phyloP scores from a whole-genome alignment of 768 basidiomycete genomes.

The Peribolospora baueri region DNA sequence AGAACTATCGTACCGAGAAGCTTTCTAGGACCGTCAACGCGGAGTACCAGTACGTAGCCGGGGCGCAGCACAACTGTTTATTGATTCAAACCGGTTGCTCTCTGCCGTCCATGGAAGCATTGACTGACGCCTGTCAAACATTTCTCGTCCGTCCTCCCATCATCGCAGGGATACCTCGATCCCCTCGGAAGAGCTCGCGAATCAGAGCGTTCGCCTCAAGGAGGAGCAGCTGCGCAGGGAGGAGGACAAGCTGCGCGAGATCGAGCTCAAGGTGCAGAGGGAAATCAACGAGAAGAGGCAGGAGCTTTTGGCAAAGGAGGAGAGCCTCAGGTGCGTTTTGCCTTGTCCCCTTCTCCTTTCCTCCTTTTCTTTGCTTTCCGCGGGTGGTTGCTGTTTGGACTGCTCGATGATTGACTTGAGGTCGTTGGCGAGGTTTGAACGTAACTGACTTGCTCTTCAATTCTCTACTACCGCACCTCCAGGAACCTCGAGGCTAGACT shows the following conservation, averaged over 20 bases:
- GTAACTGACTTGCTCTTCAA: too few species aligned
- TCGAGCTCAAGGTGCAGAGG: slow-evolving; percentile 90
- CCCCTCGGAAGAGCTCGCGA: slow-evolving; percentile 85
- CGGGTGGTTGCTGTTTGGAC: too few species aligned
- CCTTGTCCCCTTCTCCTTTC: not conserved
- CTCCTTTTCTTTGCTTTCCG: not conserved
- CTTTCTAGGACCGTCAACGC: slow-evolving; percentile 68
- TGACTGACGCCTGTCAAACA: too few species aligned
- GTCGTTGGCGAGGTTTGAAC: too few species aligned
- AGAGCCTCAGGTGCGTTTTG: slow-evolving; percentile 47
- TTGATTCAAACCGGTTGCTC: slow-evolving; percentile 2
- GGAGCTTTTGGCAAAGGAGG: slow-evolving; percentile 86
- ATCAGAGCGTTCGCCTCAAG: slow-evolving; percentile 88
- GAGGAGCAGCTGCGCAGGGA: slow-evolving; percentile 94
- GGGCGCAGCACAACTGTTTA: not conserved
- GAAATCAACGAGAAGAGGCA: slow-evolving; percentile 96
- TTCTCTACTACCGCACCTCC: too few species aligned
- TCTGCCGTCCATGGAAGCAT: slow-evolving; percentile 22
- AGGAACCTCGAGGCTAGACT: too few species aligned
- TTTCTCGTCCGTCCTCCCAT: not conserved
- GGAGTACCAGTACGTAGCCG: slow-evolving; percentile 36
- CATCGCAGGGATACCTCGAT: slow-evolving; percentile 39
- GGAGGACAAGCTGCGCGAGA: slow-evolving; percentile 53
- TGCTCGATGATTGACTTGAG: too few species aligned
- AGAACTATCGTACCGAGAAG: slow-evolving; percentile 75